Base-by-base conservation (phyloP, 1,284 basidiomycete genomes). In the Apiotrichum siamense region DNA sequence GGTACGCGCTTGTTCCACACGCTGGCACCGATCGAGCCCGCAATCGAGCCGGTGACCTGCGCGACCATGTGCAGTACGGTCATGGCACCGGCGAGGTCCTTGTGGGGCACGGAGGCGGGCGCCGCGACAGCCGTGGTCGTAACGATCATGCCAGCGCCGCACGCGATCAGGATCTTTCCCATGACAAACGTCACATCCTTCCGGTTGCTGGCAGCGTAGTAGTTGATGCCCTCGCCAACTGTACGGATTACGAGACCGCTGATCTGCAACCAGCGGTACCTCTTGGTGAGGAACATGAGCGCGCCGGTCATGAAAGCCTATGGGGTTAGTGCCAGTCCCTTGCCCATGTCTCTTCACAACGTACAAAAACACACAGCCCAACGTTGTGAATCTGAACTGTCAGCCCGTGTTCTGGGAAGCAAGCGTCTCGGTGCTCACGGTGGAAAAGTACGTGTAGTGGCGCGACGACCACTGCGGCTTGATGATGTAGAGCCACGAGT, bases 181-280 rank as follows among this genome's bases (percentile, higher is more conserved):
- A 50, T 49, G 44, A 75, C 72, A 57, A 68, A 61, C 60, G 68
- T 43, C 11, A 61, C 63, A 47, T 56, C 46, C 18, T 44, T 36
- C 2, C 42, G 44, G 10, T 31, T 26, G 33, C 17, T 51, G 29
- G 49, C 39, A 2, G 52, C 31, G 17, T 36, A 32, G 44, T 45
- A 54, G 20, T 50, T 41, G 23, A 57, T 36, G n/a, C 50, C 50
- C n/a, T 47, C 24, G 10, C 46, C 47, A 24, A 66, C 44, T 40
- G 54, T 47, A 21, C 66, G 59, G 40, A 64, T 47, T 40, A 47
- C 51, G 1, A 66, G 54, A 35, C 65, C 65, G 24, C 35, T 49
- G 36, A 69, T 46, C 50, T 69, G 68, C 38, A 36, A 25, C 20
- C 24, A 49, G 62, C 75, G 75, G 70, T 70, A 77, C 4, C 72